Evolutionary conservation across 2,329 filamentous ascomycete species (phyloP), one percentile per base, ranked within the genome.

Genomic region (Beauveria medogensis): DNA sequence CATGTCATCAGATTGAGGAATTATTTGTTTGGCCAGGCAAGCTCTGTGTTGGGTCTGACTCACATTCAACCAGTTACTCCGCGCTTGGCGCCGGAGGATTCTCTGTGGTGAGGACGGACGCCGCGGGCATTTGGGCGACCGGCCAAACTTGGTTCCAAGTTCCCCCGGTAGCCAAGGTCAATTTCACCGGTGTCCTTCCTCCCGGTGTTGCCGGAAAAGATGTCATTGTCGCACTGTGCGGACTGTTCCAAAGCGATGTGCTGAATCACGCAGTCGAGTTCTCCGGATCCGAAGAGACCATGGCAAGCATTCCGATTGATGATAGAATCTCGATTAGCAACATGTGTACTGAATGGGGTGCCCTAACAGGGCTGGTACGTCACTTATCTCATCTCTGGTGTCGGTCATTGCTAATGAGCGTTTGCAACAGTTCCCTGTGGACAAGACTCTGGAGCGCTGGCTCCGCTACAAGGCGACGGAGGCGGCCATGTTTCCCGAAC

Each of bases 201-300:
- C 76, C 78, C 1, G 92, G 92, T 12, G 92, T 96, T 1, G 91
- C 89, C 0, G 93, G 92, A 34, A 97, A 99, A 74, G 94, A 97
- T 72, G 89, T 96, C 14, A 97, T 97, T 65, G 83, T 97, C 28
- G 90, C 91, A 0, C 81, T 97, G 1, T 95, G 91, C 67, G 90
- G 89, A 1, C 75, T 96, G 0, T 95, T 97, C 78, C 89, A 90
- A 74, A 85, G 91, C 66, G 91, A 96, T 50, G 93, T 97, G 0
- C 80, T 97, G 16, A 97, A 97, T 75, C 91, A 96, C 70, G 86
- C 86, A 5, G 87, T 97, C 63, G 93, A 97, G 70, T 96, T 97
- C 69, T 86, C 85, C 0, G 93, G 92, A 14, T 86, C 87, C 0
- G 85, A 91, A 64, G 80, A 92, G 70, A 96, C 92, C 20, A 83